Percentiles rank a stretch among this genome's conserved stretches.
Evolutionary conservation across 2,329 filamentous ascomycete genomes (phyloP).

Genomic region (Ophiocordyceps australis): DNA sequence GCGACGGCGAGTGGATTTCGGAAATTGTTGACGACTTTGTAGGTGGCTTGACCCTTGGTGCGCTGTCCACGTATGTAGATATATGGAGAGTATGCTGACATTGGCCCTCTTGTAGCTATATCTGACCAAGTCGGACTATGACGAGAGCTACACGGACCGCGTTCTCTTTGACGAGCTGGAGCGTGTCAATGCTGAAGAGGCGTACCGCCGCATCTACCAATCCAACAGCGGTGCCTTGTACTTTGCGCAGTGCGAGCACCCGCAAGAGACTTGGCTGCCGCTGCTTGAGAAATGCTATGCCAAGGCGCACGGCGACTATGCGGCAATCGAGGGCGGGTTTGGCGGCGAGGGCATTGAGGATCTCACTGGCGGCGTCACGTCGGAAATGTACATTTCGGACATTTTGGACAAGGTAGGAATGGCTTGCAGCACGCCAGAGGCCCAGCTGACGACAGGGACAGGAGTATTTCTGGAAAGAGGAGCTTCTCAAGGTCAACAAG

Average conservation of each 20-base stretch:
- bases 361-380: slow-evolving; percentile 46
- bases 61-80: neutral
- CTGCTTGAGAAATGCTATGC: slow-evolving; percentile 67
- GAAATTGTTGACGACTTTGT: slow-evolving; percentile 39
- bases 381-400: slow-evolving; percentile 45
- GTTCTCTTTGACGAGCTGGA: slow-evolving; percentile 23
- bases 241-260: slow-evolving; percentile 56
- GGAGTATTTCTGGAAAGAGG: slow-evolving; percentile 47
- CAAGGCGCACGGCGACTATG: slow-evolving; percentile 67
- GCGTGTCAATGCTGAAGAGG: slow-evolving; percentile 31
- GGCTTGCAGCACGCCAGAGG: no score
- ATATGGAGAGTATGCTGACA: no score
- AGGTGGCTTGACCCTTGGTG: slow-evolving; percentile 1
- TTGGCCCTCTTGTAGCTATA: slow-evolving; percentile 18
- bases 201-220: slow-evolving; percentile 53
- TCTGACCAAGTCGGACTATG: slow-evolving; percentile 39
- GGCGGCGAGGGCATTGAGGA: slow-evolving; percentile 40
- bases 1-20: slow-evolving; percentile 57
- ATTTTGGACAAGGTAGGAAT: slow-evolving; percentile 51
- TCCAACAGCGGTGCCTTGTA: slow-evolving; percentile 58
- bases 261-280: slow-evolving; percentile 66
- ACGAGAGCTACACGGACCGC: slow-evolving; percentile 32
- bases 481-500: slow-evolving; percentile 60
- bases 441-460: slow-evolving; percentile 1
- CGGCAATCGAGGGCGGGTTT: slow-evolving; percentile 56